A percentile compares a stretch with the other conserved stretches of the same genome.
Conservation (phyloP, 1,284 basidiomycete genomes). For the Ustilago hordei region DNA sequence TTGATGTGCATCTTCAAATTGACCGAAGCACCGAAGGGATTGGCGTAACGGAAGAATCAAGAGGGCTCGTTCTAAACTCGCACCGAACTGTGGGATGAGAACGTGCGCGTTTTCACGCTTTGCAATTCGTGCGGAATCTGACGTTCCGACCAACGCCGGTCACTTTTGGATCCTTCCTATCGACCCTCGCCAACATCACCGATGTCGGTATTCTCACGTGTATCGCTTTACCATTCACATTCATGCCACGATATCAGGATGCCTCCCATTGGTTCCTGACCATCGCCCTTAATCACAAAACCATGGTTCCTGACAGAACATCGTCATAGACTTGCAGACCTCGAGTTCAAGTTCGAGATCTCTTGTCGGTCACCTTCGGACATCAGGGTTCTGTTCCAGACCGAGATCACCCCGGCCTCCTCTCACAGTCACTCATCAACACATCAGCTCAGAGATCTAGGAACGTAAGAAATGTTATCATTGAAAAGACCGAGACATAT, state of each 20-base stretch:
- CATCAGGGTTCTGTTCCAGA: not conserved
- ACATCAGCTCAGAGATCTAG: not conserved
- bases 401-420: not conserved
- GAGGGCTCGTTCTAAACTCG: constrained; percentile 12
- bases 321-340: not conserved
- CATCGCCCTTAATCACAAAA: not conserved
- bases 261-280: constrained; percentile 3
- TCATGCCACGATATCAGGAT: not conserved
- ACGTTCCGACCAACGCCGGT: constrained; percentile 9
- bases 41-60: not conserved
- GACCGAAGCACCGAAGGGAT: not conserved
- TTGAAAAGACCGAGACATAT: not conserved
- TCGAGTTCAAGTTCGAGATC: not conserved
- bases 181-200: not conserved
- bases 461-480: constrained; percentile 10
- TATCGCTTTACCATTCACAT: not conserved
- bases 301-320: not conserved
- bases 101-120: constrained; percentile 11
- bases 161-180: constrained; percentile 2
- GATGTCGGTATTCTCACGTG: constrained; percentile 6
- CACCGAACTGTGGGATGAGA: not conserved
- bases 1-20: not conserved
- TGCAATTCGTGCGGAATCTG: constrained; percentile 15
- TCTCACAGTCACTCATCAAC: not conserved
- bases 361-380: constrained; percentile 6